Evolutionary conservation across 164 flowering plant species (phyloP), one percentile per base, ranked within the genome.

Genomic region (Berberis thunbergii): DNA sequence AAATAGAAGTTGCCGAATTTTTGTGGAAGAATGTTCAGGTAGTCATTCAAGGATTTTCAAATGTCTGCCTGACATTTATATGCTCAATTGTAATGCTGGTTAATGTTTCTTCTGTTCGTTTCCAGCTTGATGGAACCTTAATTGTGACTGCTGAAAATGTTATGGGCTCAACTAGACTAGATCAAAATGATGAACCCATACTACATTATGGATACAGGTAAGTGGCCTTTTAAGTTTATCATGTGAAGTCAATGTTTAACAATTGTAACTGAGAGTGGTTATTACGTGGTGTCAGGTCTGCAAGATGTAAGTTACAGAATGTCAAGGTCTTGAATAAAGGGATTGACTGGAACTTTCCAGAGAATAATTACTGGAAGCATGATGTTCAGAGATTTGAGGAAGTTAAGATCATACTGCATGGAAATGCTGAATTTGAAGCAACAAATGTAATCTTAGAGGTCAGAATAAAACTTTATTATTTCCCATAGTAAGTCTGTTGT

Each of bases 341-440:
- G 68, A 86, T 94, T 72, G 79, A 94, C 72, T 94, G 98, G 98
- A 82, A 57, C 42, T 80, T 65, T 61, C 46, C 73, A 64, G 78
- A 74, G 7, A 94, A 91, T 70, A 55, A 79, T 45, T 94, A 87
- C 61, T 94, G 98, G 98, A 94, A 84, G 75, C 91, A 87, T 73
- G 85, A 88, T 45, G 86, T 91, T 65, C 69, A 75, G 70, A 85
- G 97, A 58, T 65, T 69, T 65, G 96, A 88, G 76, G 76, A 79
- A 48, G 66, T 81, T n/a, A 83, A 84, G 73, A 67, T 91, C 67
- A 73, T 83, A 52, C 80, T 94, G 68, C 92, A 86, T 80, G 98
- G 98, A 72, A 94, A 94, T 86, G 96, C 97, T 39, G 98, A 94
- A 79, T 91, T 94, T 79, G 98, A 91, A 76, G 98, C 96, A 41